Base-by-base conservation (phyloP, 2,329 filamentous ascomycete genomes). In the Scedosporium minutisporum region DNA sequence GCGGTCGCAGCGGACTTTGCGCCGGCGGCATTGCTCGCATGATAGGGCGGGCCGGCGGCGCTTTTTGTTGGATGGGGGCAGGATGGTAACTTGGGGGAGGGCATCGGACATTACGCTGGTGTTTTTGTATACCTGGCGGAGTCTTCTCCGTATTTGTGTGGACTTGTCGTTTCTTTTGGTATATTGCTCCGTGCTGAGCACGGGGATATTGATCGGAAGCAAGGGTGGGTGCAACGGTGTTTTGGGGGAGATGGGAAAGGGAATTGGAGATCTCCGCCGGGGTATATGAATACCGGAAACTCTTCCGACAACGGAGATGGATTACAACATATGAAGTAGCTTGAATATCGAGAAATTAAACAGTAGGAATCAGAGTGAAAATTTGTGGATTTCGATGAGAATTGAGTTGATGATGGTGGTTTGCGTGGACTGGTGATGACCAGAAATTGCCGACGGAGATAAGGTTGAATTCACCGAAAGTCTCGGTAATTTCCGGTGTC, bases 1-100 rank as follows among this genome's bases (percentile, higher is more conserved):
- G 58, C 82, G 80, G 68, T 88, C 81, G 68, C 85, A 88, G 57
- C 80, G 78, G 64, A 87, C 81, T 70, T 88, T 88, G 48, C 84
- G 82, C 62, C 73, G 78, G 53, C 85, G 77, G 67, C 86, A 88
- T 51, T 83, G 75, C 66, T 78, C 73, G 69, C 84, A 87, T 1
- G 84, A 83, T 38, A 79, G 71, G 3, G 77, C 71, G 41, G 75
- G 76, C 18, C 74, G 71, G 60, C 75, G 71, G 9, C 75, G 69
- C 63, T 76, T 76, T 72, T 75, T 76, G 29, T n/a, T 16, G 2
- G 57, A 42, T 14, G 48, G 29, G 27, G 48, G 48, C 1, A 59
- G 57, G 33, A 42, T 16, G 42, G 58, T 61, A 6, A 61, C 23
- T 27, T 51, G 58, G 23, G 58, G 42, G 27, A 29, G 21, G 4